These are phyloP conservation scores for Cryphonectria carpinicola DNA, from an alignment of 2,329 filamentous ascomycete genomes.

Conservation along the genomic window DNA sequence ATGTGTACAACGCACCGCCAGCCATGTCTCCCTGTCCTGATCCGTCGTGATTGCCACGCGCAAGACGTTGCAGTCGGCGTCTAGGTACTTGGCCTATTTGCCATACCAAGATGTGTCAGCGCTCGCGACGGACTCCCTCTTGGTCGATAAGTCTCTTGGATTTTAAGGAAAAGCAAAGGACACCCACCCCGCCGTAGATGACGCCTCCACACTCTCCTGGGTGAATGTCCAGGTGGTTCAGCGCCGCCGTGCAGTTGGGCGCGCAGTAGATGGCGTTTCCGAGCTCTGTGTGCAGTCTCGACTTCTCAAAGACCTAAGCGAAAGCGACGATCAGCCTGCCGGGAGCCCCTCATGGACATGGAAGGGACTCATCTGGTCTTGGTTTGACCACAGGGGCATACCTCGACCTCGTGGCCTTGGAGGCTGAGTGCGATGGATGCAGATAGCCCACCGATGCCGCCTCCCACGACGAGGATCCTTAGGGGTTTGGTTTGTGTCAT, in stretches of 20 bases:
- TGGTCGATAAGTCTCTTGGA: no score
- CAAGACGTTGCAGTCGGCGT: conserved; percentile 14
- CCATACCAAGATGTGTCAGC: background rate
- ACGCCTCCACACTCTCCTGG: conserved; percentile 12
- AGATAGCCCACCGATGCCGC: conserved; percentile 23
- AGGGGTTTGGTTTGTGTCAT: conserved; percentile 12
- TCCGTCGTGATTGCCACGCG: background rate
- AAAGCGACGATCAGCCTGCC: background rate
- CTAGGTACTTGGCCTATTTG: conserved; percentile 20
- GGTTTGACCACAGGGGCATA: background rate
- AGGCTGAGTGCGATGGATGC: conserved; percentile 23
- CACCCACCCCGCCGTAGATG: conserved; percentile 20
- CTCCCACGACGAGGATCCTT: conserved; percentile 23
- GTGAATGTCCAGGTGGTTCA: conserved; percentile 21
- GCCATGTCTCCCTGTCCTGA: conserved; percentile 14
- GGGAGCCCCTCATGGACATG: background rate
- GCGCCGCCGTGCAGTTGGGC: conserved; percentile 26
- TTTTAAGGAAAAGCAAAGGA: no score
- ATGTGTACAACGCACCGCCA: conserved; percentile 18
- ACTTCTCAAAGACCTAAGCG: conserved; percentile 26
- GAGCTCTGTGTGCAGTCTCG: conserved; percentile 16
- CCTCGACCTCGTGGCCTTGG: conserved; percentile 26
- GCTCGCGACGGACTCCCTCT: background rate
- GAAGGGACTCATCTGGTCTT: background rate
- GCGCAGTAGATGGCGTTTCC: conserved; percentile 25